Evolutionary conservation across 805 yeast species (phyloP).

Genomic region (Yarrowia sp.): DNA sequence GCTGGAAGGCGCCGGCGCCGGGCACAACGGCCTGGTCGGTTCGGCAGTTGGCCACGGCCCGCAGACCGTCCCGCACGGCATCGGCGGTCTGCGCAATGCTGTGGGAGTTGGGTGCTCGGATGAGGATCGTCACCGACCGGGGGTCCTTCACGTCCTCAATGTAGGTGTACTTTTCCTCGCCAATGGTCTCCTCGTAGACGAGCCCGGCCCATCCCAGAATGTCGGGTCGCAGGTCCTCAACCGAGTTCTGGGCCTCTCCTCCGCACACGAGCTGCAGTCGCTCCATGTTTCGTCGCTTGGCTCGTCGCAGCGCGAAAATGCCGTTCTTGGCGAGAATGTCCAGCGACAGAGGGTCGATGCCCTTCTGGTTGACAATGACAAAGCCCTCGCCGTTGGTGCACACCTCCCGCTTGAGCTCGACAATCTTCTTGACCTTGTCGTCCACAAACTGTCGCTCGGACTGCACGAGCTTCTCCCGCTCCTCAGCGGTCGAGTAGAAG

Average conservation of each 20-base stretch:
- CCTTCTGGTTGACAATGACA: conserved; percentile 96
- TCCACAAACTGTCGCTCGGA: conserved; percentile 94
- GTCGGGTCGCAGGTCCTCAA: conserved; percentile 83
- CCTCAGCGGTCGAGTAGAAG: conserved; percentile 93
- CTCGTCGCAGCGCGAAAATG: conserved; percentile 94
- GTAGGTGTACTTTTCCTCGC: conserved; percentile 97
- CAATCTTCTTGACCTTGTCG: conserved; percentile 86
- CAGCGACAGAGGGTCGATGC: conserved; percentile 97
- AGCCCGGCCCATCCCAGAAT: conserved; percentile 87
- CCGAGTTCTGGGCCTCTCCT: conserved; percentile 97
- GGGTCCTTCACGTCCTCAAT: conserved; percentile 88
- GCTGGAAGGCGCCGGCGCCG: conserved; percentile 96
- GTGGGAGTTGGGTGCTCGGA: conserved; percentile 92
- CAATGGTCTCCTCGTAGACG: conserved; percentile 90
- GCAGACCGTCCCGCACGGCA: conserved; percentile 95
- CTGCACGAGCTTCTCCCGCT: conserved; percentile 91
- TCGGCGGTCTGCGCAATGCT: conserved; percentile 91
- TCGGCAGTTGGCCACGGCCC: conserved; percentile 91
- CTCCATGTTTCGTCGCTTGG: conserved; percentile 99
- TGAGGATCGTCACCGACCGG: conserved; percentile 86
- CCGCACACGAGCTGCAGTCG: conserved; percentile 95
- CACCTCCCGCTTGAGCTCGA: conserved; percentile 91
- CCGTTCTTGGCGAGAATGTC: conserved; percentile 92
- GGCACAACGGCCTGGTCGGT: conserved; percentile 87
- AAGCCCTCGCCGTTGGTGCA: conserved; percentile 83